Percentiles rank a stretch among this genome's conserved stretches.
phyloP scores from a whole-genome alignment of 495 filamentous ascomycete genomes.

The Xanthoparmelia taractica region DNA sequence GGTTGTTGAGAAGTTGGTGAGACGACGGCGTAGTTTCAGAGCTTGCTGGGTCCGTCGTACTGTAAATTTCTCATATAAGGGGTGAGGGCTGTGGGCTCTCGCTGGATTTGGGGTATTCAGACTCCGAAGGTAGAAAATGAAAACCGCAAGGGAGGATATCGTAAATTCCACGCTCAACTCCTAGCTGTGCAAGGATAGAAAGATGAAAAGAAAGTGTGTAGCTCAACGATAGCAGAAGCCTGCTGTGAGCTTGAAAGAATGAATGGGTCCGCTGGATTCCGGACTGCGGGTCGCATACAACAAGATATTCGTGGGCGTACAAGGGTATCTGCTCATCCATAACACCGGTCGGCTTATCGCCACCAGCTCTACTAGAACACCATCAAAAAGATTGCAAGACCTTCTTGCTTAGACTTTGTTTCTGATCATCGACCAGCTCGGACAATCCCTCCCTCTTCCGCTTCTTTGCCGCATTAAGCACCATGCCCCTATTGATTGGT shows the following conservation, averaged over 20 bases:
- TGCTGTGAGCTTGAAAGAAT: neutral
- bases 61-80: neutral
- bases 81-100: neutral
- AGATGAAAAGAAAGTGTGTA: neutral
- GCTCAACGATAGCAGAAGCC: neutral
- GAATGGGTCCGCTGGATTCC: neutral
- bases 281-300: neutral
- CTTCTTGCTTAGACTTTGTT: slow-evolving; percentile 2
- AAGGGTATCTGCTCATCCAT: neutral
- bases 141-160: neutral
- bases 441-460: slow-evolving; percentile 14
- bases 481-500: slow-evolving; percentile 13
- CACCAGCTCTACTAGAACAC: neutral
- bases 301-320: neutral
- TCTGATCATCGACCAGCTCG: slow-evolving; percentile 2
- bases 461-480: slow-evolving; percentile 14
- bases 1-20: neutral
- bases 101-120: neutral
- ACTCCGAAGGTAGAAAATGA: neutral
- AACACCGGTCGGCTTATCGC: neutral
- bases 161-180: neutral
- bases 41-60: neutral
- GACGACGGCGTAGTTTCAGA: neutral
- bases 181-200: neutral
- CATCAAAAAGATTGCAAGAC: slow-evolving; percentile 2